phyloP scores from a whole-genome alignment of 2,329 filamentous ascomycete species.

The Apiospora sp. region DNA sequence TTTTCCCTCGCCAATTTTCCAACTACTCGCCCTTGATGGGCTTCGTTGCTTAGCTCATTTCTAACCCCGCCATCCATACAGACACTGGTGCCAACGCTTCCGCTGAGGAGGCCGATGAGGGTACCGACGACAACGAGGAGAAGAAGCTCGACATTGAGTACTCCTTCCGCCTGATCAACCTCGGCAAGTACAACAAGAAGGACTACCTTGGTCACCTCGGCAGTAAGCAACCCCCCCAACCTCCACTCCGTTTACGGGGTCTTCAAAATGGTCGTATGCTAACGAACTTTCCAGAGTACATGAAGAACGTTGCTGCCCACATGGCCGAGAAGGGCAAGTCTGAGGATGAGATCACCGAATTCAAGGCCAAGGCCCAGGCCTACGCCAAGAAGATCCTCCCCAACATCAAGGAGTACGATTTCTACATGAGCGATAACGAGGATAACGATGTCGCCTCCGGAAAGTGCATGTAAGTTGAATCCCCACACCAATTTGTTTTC shows the following conservation, averaged over 20 bases:
- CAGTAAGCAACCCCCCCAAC: constrained; percentile 59
- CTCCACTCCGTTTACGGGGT: constrained; percentile 25
- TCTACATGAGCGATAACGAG: constrained; percentile 81
- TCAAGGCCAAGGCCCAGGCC: constrained; percentile 76
- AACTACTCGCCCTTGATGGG: not conserved
- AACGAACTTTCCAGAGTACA: constrained; percentile 68
- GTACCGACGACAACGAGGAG: constrained; percentile 71
- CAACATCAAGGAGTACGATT: constrained; percentile 97
- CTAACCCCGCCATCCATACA: constrained; percentile 41
- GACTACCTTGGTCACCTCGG: constrained; percentile 84
- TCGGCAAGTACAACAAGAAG: constrained; percentile 85
- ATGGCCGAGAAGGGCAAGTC: constrained; percentile 69
- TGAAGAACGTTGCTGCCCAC: constrained; percentile 83
- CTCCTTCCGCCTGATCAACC: constrained; percentile 87
- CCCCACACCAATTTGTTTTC: not conserved
- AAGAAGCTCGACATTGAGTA: constrained; percentile 93
- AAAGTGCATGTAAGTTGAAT: constrained; percentile 76
- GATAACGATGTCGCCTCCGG: constrained; percentile 60
- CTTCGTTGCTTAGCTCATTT: not conserved
- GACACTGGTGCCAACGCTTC: constrained; percentile 97
- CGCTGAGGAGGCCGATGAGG: constrained; percentile 86
- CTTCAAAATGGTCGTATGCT: not conserved
- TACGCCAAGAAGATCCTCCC: constrained; percentile 81
- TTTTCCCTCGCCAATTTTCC: not conserved
- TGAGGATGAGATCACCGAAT: constrained; percentile 74